Evolutionary conservation across 768 basidiomycete species (phyloP).

Genomic region (Artomyces pyxidatus): DNA sequence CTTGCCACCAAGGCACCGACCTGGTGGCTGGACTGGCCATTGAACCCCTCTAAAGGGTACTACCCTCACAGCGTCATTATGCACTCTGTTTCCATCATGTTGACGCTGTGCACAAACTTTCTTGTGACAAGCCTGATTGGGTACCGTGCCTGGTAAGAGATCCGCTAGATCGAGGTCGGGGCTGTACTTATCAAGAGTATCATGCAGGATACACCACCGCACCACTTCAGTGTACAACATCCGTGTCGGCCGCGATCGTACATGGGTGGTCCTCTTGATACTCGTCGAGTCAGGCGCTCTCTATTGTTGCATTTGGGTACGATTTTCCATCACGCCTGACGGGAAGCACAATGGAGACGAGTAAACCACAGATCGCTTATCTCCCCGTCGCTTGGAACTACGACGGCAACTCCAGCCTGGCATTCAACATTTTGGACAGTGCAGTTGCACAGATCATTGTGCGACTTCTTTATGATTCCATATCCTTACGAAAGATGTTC

Average conservation of each 20-base stretch:
- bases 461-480: neutral
- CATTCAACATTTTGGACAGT: neutral
- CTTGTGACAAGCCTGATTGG: neutral
- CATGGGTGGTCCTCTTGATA: neutral
- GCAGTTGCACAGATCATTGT: neutral
- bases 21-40: too few species aligned
- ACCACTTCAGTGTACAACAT: neutral
- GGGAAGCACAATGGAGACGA: neutral
- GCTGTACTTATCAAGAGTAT: too few species aligned
- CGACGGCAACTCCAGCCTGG: neutral
- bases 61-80: neutral
- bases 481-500: neutral
- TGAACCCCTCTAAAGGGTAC: neutral
- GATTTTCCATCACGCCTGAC: too few species aligned
- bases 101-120: neutral
- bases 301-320: neutral
- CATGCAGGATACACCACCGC: neutral
- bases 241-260: neutral
- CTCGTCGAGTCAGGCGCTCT: neutral
- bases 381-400: neutral
- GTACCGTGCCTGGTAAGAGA: neutral
- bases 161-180: too few species aligned
- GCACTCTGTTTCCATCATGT: neutral
- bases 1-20: too few species aligned
- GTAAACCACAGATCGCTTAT: neutral